Conservation (phyloP, 495 filamentous ascomycete species). For the Xylaria longipes region DNA sequence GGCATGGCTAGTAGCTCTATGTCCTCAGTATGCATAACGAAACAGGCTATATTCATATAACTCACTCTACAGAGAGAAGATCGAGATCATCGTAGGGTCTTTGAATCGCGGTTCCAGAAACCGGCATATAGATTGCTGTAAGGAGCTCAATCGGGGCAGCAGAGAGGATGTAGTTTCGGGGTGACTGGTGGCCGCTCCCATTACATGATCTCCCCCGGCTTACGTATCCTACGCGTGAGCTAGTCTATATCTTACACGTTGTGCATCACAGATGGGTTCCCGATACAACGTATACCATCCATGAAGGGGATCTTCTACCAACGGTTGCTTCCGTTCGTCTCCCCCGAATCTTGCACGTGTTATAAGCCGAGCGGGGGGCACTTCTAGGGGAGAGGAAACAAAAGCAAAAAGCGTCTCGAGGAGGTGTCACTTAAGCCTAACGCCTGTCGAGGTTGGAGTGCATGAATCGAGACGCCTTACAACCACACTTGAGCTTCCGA, state of each 20-base stretch:
- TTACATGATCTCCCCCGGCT: background rate
- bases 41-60: conserved; percentile 23
- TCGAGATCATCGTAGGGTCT: conserved; percentile 12
- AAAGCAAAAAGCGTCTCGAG: background rate
- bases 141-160: conserved; percentile 8
- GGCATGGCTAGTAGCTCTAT: background rate
- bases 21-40: background rate
- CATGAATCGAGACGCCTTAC: conserved; percentile 15
- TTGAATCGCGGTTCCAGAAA: background rate
- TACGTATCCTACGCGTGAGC: conserved; percentile 10
- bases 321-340: background rate
- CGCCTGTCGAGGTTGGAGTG: conserved; percentile 13
- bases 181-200: background rate
- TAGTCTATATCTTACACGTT: conserved; percentile 11
- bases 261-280: conserved; percentile 6
- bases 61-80: background rate
- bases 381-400: background rate
- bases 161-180: background rate
- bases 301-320: background rate
- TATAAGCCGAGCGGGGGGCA: background rate
- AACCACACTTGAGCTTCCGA: background rate
- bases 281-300: conserved; percentile 11
- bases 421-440: conserved; percentile 3
- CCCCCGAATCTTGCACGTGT: conserved; percentile 1
- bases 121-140: conserved; percentile 22